Evolutionary conservation across 1,284 basidiomycete genomes (phyloP), one percentile per base, ranked within the genome.

Genomic region (Caloboletus firmus): DNA sequence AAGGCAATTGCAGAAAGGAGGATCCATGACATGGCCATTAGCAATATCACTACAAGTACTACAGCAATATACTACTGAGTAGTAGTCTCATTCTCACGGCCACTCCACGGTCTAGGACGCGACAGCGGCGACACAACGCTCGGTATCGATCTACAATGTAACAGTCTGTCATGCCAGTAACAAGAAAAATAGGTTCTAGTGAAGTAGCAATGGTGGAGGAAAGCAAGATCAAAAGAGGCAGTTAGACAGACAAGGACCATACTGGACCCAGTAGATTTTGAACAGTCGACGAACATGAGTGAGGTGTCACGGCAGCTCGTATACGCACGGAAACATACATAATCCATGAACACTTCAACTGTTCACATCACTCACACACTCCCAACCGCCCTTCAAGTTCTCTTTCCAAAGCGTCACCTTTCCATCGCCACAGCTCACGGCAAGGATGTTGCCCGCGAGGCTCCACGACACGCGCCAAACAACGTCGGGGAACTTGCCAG

Each of bases 341-440:
- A 17, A n/a, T n/a, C 15, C 11, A 45, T 31, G 44, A 55, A n/a
- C 41, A 31, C 18, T 12, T 70, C 79, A 95, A 69, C 89, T 91
- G 56, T 87, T 86, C 80, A 95, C 87, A 66, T 96, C 93, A 68
- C 89, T 94, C 52, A 98, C 93, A 70, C 95, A 96, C 73, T 98
- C 96, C 93, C 96, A 99, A 22, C 82, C 78, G 20, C 93, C 91
- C 70, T 93, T 94, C 65, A 98, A 75, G 70, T 93, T 96, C 77
- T 99, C 96, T 76, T 99, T 99, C 96, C 95, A 99, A 51, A 99
- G 77, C 13, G 91, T 95, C 30, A 99, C 95, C 75, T 98, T 98
- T 26, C 97, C 96, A 71, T 99, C 97, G 15, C 95, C 96, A 73
- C 95, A 97, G 72, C 93, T 96, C 37, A 98, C 97, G 0, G 96